Evolutionary conservation across 179 eudicot species (phyloP), one percentile per base, ranked within the genome.

Genomic region (Gypsophila paniculata): DNA sequence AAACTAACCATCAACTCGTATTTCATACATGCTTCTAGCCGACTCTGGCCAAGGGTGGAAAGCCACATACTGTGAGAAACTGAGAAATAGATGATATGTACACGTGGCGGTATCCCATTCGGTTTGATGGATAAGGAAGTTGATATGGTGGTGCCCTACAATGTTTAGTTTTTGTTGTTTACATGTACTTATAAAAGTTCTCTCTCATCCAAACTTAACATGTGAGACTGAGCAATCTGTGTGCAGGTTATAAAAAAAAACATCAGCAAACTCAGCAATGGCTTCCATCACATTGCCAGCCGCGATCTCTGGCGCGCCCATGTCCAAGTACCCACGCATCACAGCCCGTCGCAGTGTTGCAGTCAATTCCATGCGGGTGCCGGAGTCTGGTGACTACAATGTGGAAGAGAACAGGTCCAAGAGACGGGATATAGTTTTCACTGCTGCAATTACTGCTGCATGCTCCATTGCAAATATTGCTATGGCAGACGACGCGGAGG

Each of bases 251-350:
- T 60, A 58, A 26, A 22, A 25, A 36, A 21, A 54, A 42, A 71
- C 53, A 75, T 59, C 63, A 59, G 63, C 63, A 38, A 17, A 59
- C 5, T 12, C 44, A 66, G 17, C 53, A 12, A 88, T 90, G 94
- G 93, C 96, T 73, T 86, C 96, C 82, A 74, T 85, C 67, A 78
- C 91, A 58, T 82, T 85, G 86, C 72, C 90, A 51, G 76, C 90
- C 69, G 72, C 92, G 54, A 78, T 87, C 78, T 78, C 79, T 0
- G 75, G 87, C 60, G 73, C 78, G 81, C 62, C 82, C 70, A 29
- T 67, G 73, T 7, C 78, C 69, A 75, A 75, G 68, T 81, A 69
- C 34, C 82, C 81, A n/a, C 15, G 74, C 1, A 52, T 76, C 58
- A 49, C 75, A 46, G 60, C 75, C 68, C 68, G 67, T 48, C 83